phyloP scores from a whole-genome alignment of 2,329 filamentous ascomycete genomes.

The Alternaria arborescens region DNA sequence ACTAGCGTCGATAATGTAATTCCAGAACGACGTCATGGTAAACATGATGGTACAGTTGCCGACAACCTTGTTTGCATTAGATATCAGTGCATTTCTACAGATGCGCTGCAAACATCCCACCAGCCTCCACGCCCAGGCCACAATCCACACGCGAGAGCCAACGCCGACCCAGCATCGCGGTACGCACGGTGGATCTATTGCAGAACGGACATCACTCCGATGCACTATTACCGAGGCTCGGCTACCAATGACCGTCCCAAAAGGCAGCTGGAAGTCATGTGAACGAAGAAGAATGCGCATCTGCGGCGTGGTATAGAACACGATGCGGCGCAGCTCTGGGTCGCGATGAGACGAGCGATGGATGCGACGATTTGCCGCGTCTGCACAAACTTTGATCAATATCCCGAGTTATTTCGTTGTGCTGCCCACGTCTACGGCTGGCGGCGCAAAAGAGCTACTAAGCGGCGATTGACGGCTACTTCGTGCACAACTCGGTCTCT shows the following conservation, averaged over 20 bases:
- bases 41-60: neutral
- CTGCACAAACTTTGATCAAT: constrained; percentile 6
- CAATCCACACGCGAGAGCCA: constrained; percentile 11
- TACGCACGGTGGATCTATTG: constrained; percentile 15
- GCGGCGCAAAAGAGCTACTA: neutral
- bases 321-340: constrained; percentile 4
- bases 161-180: constrained; percentile 23
- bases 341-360: neutral
- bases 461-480: neutral
- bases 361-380: neutral
- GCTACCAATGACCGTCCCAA: constrained; percentile 9
- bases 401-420: neutral
- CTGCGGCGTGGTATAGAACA: constrained; percentile 10
- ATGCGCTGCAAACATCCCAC: neutral
- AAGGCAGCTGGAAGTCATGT: constrained; percentile 19
- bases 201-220: constrained; percentile 23
- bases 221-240: constrained; percentile 27
- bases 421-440: neutral
- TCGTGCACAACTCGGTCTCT: neutral
- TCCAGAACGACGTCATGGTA: neutral
- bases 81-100: neutral
- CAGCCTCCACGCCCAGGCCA: neutral
- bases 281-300: constrained; percentile 10
- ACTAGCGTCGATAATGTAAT: neutral
- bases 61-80: neutral